These are phyloP conservation scores for Schizosaccharomyces osmophilus DNA, from an alignment of 805 yeast genomes.

Conservation along the genomic window DNA sequence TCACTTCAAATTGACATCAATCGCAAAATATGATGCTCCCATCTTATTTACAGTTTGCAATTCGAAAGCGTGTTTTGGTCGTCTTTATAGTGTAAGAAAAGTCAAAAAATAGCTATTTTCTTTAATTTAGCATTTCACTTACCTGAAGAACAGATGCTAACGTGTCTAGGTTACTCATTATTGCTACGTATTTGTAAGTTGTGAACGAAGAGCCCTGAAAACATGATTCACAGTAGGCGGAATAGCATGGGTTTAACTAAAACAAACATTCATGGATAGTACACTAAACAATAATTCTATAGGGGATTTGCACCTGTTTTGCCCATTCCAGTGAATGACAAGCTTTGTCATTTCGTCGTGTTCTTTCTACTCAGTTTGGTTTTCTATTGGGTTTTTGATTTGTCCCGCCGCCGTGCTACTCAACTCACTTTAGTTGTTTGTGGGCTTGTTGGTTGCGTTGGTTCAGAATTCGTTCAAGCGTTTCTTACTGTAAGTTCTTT, in stretches of 20 bases:
- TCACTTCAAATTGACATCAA: background rate
- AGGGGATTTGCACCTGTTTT: background rate
- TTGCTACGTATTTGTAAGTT: background rate
- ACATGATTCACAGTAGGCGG: too few relatives aligned
- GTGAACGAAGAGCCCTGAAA: too few relatives aligned
- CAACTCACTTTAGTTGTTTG: slow-evolving; percentile 15
- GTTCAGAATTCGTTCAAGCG: slow-evolving; percentile 18
- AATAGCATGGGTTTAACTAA: background rate
- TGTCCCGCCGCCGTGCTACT: slow-evolving; percentile 15
- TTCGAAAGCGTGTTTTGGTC: background rate
- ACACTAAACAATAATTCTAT: background rate
- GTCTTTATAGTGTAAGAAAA: background rate
- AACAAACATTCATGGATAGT: background rate
- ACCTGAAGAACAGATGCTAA: too few relatives aligned
- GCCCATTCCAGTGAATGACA: slow-evolving; percentile 11
- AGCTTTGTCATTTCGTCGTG: slow-evolving; percentile 15
- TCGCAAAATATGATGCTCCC: background rate
- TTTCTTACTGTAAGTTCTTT: slow-evolving; percentile 11
- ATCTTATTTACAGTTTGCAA: background rate
- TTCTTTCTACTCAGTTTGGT: slow-evolving; percentile 16
- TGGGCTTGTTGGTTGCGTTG: slow-evolving; percentile 16
- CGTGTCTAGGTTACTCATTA: background rate
- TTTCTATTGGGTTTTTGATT: slow-evolving; percentile 21
- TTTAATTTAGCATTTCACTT: too few relatives aligned
- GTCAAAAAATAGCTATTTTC: background rate